Conservation (phyloP, 2,329 filamentous ascomycete genomes). For the Chaetomiaceae sp. region DNA sequence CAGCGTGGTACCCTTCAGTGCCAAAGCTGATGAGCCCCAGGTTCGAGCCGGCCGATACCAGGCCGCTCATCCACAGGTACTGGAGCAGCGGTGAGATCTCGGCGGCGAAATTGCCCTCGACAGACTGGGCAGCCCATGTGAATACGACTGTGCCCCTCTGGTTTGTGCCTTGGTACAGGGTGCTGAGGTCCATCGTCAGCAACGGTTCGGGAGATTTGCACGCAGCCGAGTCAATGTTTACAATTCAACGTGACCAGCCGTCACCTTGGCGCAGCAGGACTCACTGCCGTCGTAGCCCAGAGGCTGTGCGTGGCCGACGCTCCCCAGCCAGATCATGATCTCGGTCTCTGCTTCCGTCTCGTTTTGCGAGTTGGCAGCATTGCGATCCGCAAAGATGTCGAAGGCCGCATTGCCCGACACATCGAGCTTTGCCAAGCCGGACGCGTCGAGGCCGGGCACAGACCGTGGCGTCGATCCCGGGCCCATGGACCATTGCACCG, state of each 20-base stretch:
- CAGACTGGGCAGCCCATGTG: conserved; percentile 26
- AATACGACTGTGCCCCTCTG: conserved; percentile 28
- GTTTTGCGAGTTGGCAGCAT: conserved; percentile 21
- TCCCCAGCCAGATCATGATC: conserved; percentile 32
- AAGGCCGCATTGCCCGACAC: conserved; percentile 29
- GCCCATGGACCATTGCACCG: conserved; percentile 28
- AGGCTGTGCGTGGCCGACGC: conserved; percentile 25
- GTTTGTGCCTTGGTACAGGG: conserved; percentile 27
- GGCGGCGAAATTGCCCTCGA: conserved; percentile 25
- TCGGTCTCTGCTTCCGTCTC: conserved; percentile 28
- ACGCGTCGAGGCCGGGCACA: conserved; percentile 21
- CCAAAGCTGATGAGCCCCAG: conserved; percentile 30
- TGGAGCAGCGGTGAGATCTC: conserved; percentile 29
- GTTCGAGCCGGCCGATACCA: conserved; percentile 25
- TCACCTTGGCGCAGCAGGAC: conserved; percentile 23
- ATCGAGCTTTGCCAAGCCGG: conserved; percentile 19
- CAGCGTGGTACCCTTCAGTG: conserved; percentile 27
- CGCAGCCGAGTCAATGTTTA: conserved; percentile 14
- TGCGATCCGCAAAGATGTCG: conserved; percentile 29
- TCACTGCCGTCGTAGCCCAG: conserved; percentile 23
- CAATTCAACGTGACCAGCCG: conserved; percentile 26
- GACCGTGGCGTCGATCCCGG: conserved; percentile 21
- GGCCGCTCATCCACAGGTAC: conserved; percentile 27
- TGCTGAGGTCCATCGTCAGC: conserved; percentile 20
- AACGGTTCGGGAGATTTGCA: background rate